Base-by-base conservation (phyloP, 139 green algal genomes). In the Closterium sp. region DNA sequence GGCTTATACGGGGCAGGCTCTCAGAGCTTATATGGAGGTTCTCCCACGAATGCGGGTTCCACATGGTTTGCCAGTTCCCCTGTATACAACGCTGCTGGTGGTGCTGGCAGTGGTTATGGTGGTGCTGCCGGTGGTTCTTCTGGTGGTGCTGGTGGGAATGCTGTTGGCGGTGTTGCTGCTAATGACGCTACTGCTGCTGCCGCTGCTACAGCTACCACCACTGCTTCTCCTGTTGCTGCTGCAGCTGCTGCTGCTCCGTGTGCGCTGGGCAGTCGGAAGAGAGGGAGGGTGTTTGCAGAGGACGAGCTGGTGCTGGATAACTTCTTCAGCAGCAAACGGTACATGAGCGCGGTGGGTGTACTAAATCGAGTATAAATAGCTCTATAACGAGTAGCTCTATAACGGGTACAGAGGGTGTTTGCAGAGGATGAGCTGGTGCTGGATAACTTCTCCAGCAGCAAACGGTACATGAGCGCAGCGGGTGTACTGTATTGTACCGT, bases 221-320 rank as follows among this genome's bases (percentile, higher is more conserved):
- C 88, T 91, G 31, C 30, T 91, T 3, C 30, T n/a, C n/a, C n/a
- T n/a, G n/a, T n/a, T n/a, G n/a, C n/a, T 91, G 45, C 31, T 86
- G 88, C 88, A 2, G n/a, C 31, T 84, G 88, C 31, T 91, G 5
- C 88, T 32, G 88, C 45, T 31, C 21, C 88, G 17, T 30, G 31
- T 86, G 31, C 9, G 70, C 19, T 88, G 11, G 31, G 31, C 10
- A 62, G 27, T 90, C 6, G 70, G 87, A 70, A 70, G 45, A 2
- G 45, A 1, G 45, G 45, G 45, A 70, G 45, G 45, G 45, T 70
- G 10, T 70, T n/a, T n/a, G n/a, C n/a, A n/a, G n/a, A n/a, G n/a
- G n/a, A n/a, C n/a, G n/a, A n/a, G n/a, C n/a, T n/a, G n/a, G n/a
- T 70, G 45, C 45, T 70, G 45, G 45, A 70, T 19, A 70, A 70